Evolutionary conservation across 73 alveolate genomes (phyloP).

Genomic region (Paramecium bursaria): DNA sequence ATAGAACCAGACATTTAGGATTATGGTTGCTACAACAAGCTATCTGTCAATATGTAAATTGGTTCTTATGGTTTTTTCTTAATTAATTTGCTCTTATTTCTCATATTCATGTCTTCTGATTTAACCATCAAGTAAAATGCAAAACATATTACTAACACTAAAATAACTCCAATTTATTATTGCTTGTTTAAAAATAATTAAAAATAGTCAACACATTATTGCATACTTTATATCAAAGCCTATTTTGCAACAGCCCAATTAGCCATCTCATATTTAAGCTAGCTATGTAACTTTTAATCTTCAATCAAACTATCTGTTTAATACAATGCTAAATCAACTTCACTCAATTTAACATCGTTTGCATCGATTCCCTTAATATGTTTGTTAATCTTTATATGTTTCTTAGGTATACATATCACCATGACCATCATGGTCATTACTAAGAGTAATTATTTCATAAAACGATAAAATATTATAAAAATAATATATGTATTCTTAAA

Average conservation of each 20-base stretch:
- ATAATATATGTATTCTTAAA: conserved; percentile 37
- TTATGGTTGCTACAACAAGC: background rate
- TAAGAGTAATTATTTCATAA: conserved; percentile 12
- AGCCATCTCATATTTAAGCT: conserved; percentile 2
- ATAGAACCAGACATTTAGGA: background rate
- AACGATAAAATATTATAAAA: conserved; percentile 15
- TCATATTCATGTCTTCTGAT: background rate
- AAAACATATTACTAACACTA: background rate
- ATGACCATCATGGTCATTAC: background rate
- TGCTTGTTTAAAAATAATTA: conserved; percentile 3
- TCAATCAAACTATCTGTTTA: conserved; percentile 33
- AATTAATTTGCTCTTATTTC: background rate
- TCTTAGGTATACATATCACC: conserved; percentile 2
- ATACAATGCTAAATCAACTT: conserved; percentile 36
- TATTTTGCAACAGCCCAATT: background rate
- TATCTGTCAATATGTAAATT: background rate
- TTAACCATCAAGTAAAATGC: conserved; percentile 43
- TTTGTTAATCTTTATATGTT: background rate
- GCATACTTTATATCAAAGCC: background rate
- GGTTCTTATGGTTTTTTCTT: background rate
- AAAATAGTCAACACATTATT: background rate
- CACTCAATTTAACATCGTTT: conserved; percentile 33
- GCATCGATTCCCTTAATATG: background rate
- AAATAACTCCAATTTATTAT: conserved; percentile 6
- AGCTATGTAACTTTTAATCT: too few relatives aligned